Base-by-base conservation (phyloP, 495 filamentous ascomycete genomes). In the Friedmanniomyces endolithicus region DNA sequence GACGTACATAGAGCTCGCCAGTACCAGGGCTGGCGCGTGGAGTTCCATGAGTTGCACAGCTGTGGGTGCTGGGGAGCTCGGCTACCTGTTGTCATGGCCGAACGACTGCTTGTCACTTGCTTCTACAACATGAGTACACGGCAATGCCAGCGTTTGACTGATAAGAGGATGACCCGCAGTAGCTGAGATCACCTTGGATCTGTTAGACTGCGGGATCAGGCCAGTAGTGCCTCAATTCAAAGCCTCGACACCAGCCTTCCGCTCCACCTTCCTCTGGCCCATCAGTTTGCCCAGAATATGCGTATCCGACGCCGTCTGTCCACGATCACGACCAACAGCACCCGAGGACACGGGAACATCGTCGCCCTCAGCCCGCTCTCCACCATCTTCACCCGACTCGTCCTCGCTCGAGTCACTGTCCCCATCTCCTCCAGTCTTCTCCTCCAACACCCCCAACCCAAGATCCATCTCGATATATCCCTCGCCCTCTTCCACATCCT, bases 381-480 rank as follows among this genome's bases (percentile, higher is more conserved):
- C 23, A n/a, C 16, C 37, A 7, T 24, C 27, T 11, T 43, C 52
- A 46, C 31, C 34, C 34, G 24, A 3, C 27, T 50, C 39, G 6
- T 56, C 48, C 1, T 43, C 37, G 20, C 51, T 49, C 8, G 11
- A 29, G 11, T 55, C 56, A 19, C 37, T 41, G 11, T 46, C 35
- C 8, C 47, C 31, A 23, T 52, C 56, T 11, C 31, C 44, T 11
- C 25, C 54, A 12, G 33, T 23, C 43, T 53, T 24, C 48, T 62
- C 55, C 48, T 62, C 59, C 11, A 62, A 29, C 31, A 62, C 59
- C 1, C 59, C 59, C 24, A 62, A 33, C n/a, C 59, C 55, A 19
- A 62, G 48, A 27, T 55, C 29, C 59, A 62, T 62, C 59, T 62
- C 59, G 29, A 62, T 62, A 41, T 55, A 39, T 40, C 50, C 44